These are phyloP conservation scores for Daldinia sp. DNA, from an alignment of 2,329 filamentous ascomycete species.

Conservation along the genomic window DNA sequence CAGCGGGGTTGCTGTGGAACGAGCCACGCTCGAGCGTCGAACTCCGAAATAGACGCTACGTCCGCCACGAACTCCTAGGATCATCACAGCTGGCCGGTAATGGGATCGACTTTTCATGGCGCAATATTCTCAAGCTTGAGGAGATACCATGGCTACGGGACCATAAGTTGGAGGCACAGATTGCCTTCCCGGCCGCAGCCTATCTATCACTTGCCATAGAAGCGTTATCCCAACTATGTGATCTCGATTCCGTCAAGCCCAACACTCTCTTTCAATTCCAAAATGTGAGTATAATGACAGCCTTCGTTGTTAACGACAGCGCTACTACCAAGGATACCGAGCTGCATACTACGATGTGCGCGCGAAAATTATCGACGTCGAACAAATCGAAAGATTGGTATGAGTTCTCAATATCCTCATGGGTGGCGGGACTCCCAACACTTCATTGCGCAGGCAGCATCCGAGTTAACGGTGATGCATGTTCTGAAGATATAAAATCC, in stretches of 20 bases:
- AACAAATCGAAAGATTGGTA: no score
- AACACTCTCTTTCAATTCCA: no score
- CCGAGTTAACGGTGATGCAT: no score
- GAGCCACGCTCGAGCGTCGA: neutral
- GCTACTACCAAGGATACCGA: neutral
- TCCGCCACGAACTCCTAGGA: neutral
- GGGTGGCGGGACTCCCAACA: no score
- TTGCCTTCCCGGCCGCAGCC: neutral
- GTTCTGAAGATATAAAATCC: no score
- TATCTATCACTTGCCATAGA: neutral
- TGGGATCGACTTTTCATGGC: neutral
- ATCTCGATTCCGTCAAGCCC: no score
- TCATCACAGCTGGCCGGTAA: neutral
- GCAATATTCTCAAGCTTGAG: neutral
- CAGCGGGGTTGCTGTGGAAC: neutral
- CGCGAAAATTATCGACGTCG: neutral
- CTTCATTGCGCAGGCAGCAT: no score
- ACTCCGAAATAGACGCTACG: neutral
- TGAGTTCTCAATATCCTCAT: no score
- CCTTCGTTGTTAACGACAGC: no score
- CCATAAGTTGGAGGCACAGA: neutral
- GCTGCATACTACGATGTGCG: neutral
- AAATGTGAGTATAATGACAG: no score
- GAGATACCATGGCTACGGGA: neutral
- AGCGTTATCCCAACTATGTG: neutral